phyloP scores from a whole-genome alignment of 257 asterid species.

The Capsicum rhomboideum region DNA sequence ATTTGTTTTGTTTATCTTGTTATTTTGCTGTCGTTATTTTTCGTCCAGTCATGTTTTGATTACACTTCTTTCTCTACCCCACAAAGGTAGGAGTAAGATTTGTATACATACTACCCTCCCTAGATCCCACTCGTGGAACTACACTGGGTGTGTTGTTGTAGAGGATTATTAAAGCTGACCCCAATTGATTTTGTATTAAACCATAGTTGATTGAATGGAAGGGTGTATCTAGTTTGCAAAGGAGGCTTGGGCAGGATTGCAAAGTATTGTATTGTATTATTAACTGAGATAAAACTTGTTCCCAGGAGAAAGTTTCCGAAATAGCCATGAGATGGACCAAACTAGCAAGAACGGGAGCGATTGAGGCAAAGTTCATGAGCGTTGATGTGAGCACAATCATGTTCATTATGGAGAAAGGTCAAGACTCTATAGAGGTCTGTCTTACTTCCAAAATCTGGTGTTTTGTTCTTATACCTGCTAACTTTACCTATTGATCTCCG shows the following conservation, averaged over 20 bases:
- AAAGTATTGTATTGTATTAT: background rate
- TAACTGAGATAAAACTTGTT: background rate
- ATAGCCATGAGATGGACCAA: conserved; percentile 78
- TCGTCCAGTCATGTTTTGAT: too few species aligned
- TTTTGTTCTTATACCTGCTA: background rate
- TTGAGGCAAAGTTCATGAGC: conserved; percentile 61
- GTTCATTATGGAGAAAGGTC: conserved; percentile 89
- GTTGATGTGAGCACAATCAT: conserved; percentile 75
- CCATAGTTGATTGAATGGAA: background rate
- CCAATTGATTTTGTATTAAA: background rate
- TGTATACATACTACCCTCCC: too few species aligned
- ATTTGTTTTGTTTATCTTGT: too few species aligned
- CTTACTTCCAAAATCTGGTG: background rate
- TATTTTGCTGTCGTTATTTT: too few species aligned
- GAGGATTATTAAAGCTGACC: background rate
- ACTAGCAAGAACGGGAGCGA: conserved; percentile 79
- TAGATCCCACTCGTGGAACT: too few species aligned
- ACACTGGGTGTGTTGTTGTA: too few species aligned
- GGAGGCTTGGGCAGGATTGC: background rate
- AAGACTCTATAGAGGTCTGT: conserved; percentile 61
- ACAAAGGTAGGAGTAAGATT: too few species aligned
- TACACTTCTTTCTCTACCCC: too few species aligned
- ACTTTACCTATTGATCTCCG: background rate
- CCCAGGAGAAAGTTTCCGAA: conserved; percentile 65
- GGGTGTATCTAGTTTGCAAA: background rate